Percentiles rank a stretch among this genome's conserved stretches.
phyloP scores from a whole-genome alignment of 495 filamentous ascomycete species.

The Daldinia decipiens region DNA sequence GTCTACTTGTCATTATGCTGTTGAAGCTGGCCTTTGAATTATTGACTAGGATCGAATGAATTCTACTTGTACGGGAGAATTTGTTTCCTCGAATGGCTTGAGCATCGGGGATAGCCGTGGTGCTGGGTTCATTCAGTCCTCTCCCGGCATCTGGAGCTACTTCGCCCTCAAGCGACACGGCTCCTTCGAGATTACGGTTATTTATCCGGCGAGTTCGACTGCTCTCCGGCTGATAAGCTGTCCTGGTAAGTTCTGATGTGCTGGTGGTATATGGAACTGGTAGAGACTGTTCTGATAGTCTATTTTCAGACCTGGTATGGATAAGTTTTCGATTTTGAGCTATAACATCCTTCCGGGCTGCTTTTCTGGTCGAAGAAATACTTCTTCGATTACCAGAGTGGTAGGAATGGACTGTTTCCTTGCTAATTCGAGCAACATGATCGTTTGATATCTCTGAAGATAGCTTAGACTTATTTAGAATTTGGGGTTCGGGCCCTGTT shows the following conservation, averaged over 20 bases:
- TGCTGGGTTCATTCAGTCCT: background rate
- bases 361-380: slow-evolving; percentile 6
- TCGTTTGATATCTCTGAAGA: background rate
- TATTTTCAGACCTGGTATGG: background rate
- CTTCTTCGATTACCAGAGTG: slow-evolving; percentile 10
- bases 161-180: slow-evolving; percentile 10
- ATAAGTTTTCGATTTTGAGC: background rate
- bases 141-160: background rate
- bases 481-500: background rate
- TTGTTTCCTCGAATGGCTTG: slow-evolving; percentile 1
- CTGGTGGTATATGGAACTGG: background rate
- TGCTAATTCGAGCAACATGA: background rate
- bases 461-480: slow-evolving; percentile 7
- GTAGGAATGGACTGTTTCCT: slow-evolving; percentile 8
- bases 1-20: background rate
- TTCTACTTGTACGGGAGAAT: background rate
- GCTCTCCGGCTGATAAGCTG: slow-evolving; percentile 7
- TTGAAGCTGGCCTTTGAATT: slow-evolving; percentile 10
- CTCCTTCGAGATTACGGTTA: slow-evolving; percentile 22
- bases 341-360: background rate
- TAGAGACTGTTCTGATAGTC: slow-evolving; percentile 11
- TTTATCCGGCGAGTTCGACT: slow-evolving; percentile 12
- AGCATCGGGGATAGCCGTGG: background rate
- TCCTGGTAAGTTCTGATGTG: background rate
- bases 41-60: slow-evolving; percentile 9